Conservation (phyloP, 176 grass and related monocot genomes). For the Echinochloa phyllopogon region DNA sequence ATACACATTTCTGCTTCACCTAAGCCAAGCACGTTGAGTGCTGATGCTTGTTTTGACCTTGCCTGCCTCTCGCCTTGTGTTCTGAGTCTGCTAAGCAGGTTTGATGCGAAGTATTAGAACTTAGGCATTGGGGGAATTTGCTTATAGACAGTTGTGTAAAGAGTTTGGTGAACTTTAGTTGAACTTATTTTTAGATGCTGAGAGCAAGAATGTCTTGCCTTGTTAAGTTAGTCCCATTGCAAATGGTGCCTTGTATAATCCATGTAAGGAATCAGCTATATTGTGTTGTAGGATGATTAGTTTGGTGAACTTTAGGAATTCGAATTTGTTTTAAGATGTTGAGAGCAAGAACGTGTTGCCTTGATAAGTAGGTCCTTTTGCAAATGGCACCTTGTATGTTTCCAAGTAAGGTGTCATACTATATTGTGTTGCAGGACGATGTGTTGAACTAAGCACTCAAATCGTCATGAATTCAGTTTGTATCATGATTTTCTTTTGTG, state of each 20-base stretch:
- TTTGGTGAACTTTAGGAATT: slow-evolving; percentile 14
- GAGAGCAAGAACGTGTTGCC: slow-evolving; percentile 6
- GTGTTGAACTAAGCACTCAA: not conserved
- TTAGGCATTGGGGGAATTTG: not conserved
- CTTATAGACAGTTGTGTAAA: not conserved
- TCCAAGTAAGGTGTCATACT: not conserved
- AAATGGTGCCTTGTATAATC: slow-evolving; percentile 19
- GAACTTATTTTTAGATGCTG: slow-evolving; percentile 2
- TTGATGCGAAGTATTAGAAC: slow-evolving; percentile 17
- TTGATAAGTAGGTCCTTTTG: slow-evolving; percentile 8
- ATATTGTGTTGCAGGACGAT: not conserved
- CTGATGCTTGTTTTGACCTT: slow-evolving; percentile 11
- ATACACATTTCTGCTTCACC: not conserved
- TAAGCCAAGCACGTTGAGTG: slow-evolving; percentile 2
- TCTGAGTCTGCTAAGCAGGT: slow-evolving; percentile 1
- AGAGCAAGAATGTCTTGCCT: slow-evolving; percentile 11
- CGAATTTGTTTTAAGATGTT: slow-evolving; percentile 16
- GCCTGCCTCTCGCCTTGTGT: not conserved
- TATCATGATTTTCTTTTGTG: slow-evolving; percentile 9
- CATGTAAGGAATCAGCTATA: not conserved
- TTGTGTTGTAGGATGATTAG: not conserved
- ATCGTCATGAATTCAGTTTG: slow-evolving; percentile 13
- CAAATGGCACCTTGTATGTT: slow-evolving; percentile 11
- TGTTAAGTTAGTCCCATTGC: not conserved
- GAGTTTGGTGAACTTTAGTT: not conserved